These are phyloP conservation scores for Metarhizium sp. DNA, from an alignment of 2,329 filamentous ascomycete species.

Conservation along the genomic window DNA sequence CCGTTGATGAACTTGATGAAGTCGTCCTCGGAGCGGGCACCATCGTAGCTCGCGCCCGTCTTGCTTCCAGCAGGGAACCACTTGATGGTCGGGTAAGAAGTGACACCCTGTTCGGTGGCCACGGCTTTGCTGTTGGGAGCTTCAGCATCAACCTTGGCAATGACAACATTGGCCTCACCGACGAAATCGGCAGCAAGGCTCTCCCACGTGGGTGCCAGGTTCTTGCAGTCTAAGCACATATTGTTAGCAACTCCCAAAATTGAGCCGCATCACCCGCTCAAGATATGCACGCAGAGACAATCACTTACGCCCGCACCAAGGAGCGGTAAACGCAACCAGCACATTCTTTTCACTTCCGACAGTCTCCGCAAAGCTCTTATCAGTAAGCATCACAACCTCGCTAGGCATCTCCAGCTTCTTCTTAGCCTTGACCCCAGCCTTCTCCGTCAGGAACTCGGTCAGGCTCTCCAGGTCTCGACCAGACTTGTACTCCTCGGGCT, in stretches of 20 bases:
- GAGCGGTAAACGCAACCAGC: conserved; percentile 91
- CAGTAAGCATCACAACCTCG: conserved; percentile 69
- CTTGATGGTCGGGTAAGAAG: conserved; percentile 93
- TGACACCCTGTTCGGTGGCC: conserved; percentile 66
- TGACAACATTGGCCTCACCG: conserved; percentile 66
- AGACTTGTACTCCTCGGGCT: conserved; percentile 75
- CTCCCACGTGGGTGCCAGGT: conserved; percentile 84
- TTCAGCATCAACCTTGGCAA: conserved; percentile 95
- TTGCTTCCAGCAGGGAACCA: conserved; percentile 85
- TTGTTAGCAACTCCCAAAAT: conserved; percentile 1
- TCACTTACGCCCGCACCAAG: conserved; percentile 93
- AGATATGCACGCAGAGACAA: neutral
- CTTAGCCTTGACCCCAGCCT: conserved; percentile 77
- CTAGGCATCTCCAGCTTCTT: conserved; percentile 65
- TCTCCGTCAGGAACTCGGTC: conserved; percentile 69
- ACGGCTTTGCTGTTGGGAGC: conserved; percentile 73
- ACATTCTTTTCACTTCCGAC: conserved; percentile 84
- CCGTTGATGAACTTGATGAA: conserved; percentile 78
- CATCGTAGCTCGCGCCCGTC: conserved; percentile 60
- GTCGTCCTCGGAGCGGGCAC: conserved; percentile 66
- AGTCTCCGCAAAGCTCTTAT: conserved; percentile 65
- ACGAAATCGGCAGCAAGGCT: conserved; percentile 72
- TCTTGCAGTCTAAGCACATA: conserved; percentile 75
- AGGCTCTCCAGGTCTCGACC: conserved; percentile 84
- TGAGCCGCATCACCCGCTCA: too few relatives aligned